Percentiles rank a stretch among this genome's conserved stretches.
Evolutionary conservation across 768 basidiomycete genomes (phyloP).

Genomic region (Leucocoprinus leucothites): DNA sequence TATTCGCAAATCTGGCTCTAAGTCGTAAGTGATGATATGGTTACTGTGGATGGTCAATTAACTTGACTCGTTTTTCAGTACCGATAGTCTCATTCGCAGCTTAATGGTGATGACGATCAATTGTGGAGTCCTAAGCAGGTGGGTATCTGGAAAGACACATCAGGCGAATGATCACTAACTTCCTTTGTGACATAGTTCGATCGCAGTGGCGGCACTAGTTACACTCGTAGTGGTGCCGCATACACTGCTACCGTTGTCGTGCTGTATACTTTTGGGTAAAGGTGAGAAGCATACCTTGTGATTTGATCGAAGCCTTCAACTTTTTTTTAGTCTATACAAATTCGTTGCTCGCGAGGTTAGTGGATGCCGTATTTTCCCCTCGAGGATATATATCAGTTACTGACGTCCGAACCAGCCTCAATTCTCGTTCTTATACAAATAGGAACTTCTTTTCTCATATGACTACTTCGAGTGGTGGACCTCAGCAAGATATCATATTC

Average conservation of each 20-base stretch:
- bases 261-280: conserved; percentile 15
- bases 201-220: conserved; percentile 13
- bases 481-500: not conserved
- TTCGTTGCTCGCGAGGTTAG: conserved; percentile 13
- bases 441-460: not conserved
- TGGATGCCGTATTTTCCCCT: not conserved
- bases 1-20: conserved; percentile 12
- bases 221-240: conserved; percentile 5
- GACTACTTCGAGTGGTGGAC: not conserved
- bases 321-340: conserved; percentile 14
- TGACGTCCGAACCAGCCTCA: not conserved
- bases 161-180: not conserved
- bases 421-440: conserved; percentile 4
- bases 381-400: too few species aligned
- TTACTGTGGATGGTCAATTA: too few species aligned
- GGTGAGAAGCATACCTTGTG: conserved; percentile 2
- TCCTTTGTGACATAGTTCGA: conserved; percentile 2
- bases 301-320: not conserved
- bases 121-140: conserved; percentile 15
- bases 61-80: too few species aligned
- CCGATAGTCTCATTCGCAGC: not conserved
- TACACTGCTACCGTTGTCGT: conserved; percentile 1
- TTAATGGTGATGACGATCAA: conserved; percentile 15
- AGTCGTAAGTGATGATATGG: conserved; percentile 8
- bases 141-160: not conserved